Percentiles rank a stretch among this genome's conserved stretches.
Evolutionary conservation across 1,284 basidiomycete species (phyloP).

Genomic region (Ceratobasidium sp.): DNA sequence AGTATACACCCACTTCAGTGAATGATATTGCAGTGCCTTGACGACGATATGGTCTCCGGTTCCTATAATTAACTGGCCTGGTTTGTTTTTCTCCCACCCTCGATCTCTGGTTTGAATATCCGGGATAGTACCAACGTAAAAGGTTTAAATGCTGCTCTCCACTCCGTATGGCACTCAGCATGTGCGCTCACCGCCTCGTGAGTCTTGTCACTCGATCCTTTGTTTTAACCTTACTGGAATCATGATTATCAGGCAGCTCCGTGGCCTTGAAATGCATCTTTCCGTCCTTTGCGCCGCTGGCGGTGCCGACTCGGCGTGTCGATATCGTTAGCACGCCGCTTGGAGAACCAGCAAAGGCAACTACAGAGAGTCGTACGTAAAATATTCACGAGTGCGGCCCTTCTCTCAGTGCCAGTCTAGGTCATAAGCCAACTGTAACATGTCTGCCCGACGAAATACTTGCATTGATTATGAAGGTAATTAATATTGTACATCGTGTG

Average conservation of each 20-base stretch:
- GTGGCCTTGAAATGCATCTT: slow-evolving; percentile 39
- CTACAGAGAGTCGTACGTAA: too few species aligned
- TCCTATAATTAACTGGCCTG: slow-evolving; percentile 25
- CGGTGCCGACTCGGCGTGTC: background rate
- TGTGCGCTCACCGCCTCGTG: slow-evolving; percentile 9
- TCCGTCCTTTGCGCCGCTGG: slow-evolving; percentile 11
- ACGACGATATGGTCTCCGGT: slow-evolving; percentile 14
- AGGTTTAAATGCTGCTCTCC: slow-evolving; percentile 15
- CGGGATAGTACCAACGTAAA: background rate
- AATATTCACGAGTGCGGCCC: too few species aligned
- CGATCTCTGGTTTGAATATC: slow-evolving; percentile 15
- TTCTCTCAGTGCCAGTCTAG: background rate
- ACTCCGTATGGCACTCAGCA: slow-evolving; percentile 14
- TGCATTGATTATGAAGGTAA: slow-evolving; percentile 7
- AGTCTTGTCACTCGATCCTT: background rate
- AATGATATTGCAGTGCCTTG: slow-evolving; percentile 3
- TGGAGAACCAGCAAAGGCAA: background rate
- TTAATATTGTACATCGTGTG: background rate
- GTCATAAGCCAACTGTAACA: background rate
- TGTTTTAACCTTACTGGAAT: slow-evolving; percentile 41
- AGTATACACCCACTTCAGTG: background rate
- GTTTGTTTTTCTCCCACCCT: background rate
- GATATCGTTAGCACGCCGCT: background rate
- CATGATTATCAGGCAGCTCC: slow-evolving; percentile 45
- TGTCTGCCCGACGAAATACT: slow-evolving; percentile 22